phyloP scores from a whole-genome alignment of 768 basidiomycete species.

The Suillus luteus region DNA sequence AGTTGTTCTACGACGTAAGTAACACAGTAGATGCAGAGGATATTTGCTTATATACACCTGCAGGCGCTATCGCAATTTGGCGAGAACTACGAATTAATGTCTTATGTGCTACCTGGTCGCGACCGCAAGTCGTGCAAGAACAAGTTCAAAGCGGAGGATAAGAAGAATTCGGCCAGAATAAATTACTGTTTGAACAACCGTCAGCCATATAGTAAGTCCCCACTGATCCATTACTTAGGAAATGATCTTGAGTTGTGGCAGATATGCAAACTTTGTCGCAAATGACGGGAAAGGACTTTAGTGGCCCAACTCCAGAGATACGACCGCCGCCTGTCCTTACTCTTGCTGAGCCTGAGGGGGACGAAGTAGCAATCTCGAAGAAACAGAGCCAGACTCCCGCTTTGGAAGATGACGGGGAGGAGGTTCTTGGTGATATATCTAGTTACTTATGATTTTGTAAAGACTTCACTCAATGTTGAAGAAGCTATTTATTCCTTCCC shows the following conservation, averaged over 20 bases:
- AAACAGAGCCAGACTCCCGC: slow-evolving; percentile 27
- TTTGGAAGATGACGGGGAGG: slow-evolving; percentile 33
- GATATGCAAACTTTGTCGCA: slow-evolving; percentile 74
- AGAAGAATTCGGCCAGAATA: slow-evolving; percentile 74
- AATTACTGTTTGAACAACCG: slow-evolving; percentile 74
- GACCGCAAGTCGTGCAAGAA: slow-evolving; percentile 90
- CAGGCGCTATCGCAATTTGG: slow-evolving; percentile 90
- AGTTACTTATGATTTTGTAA: slow-evolving; percentile 16
- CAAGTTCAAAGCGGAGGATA: slow-evolving; percentile 92
- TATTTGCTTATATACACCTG: slow-evolving; percentile 16
- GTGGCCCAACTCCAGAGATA: slow-evolving; percentile 77
- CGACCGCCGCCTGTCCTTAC: slow-evolving; percentile 39
- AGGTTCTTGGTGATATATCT: slow-evolving; percentile 34
- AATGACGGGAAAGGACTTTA: slow-evolving; percentile 86
- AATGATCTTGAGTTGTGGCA: slow-evolving; percentile 27
- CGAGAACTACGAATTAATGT: slow-evolving; percentile 91
- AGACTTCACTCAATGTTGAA: not conserved
- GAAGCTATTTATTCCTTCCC: not conserved
- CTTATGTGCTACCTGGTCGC: slow-evolving; percentile 80
- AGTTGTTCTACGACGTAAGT: slow-evolving; percentile 81
- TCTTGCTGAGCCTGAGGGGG: slow-evolving; percentile 29
- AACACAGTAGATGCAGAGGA: not conserved
- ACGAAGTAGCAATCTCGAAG: not conserved
- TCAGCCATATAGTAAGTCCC: slow-evolving; percentile 68
- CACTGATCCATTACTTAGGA: slow-evolving; percentile 2